Base-by-base conservation (phyloP, 1,284 basidiomycete genomes). In the Ustilago crameri region DNA sequence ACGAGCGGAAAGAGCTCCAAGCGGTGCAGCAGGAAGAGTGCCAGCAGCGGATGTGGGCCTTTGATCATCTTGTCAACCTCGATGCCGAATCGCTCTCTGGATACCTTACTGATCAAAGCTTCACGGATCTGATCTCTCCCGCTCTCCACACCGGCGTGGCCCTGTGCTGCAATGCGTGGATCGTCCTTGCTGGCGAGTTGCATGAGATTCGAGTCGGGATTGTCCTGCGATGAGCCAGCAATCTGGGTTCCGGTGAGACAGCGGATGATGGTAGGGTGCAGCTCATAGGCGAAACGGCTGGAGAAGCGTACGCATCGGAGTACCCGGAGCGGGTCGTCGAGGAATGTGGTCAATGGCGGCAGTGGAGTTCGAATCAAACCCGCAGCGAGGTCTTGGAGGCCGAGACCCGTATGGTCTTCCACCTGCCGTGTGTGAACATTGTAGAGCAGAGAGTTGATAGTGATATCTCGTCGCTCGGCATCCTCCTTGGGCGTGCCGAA, bases 381-480 rank as follows among this genome's bases (percentile, higher is more conserved):
- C 26, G 86, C 84, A n/a, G 86, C 86, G 2, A 99, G 85, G 84
- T 99, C 96, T 14, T 88, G 84, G 27, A 98, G 84, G 9, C 96
- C 96, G 30, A 65, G 90, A 66, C 87, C 88, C 1, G 94, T 97
- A 77, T 88, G 88, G 84, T 99, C 96, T 83, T 99, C 96, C 1
- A 99, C 90, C 10, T 86, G 76, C n/a, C 90, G 87, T 1, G 91
- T 90, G 78, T 98, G 94, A 0, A 98, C 88, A 72, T 99, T 98
- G 86, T 95, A 98, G 84, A 98, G 98, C 14, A 99, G 85, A 0
- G 96, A 87, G 81, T 99, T 99, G 84, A 98, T 95, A 0, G 96
- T 98, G 30, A 93, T 90, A 83, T 99, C 96, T 73, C 96, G 87
- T 35, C 96, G 86, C 47, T 92, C 83, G 0, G 96, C 95, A 83